Evolutionary conservation across 1,284 basidiomycete genomes (phyloP).

Genomic region (Tremellales sp.): DNA sequence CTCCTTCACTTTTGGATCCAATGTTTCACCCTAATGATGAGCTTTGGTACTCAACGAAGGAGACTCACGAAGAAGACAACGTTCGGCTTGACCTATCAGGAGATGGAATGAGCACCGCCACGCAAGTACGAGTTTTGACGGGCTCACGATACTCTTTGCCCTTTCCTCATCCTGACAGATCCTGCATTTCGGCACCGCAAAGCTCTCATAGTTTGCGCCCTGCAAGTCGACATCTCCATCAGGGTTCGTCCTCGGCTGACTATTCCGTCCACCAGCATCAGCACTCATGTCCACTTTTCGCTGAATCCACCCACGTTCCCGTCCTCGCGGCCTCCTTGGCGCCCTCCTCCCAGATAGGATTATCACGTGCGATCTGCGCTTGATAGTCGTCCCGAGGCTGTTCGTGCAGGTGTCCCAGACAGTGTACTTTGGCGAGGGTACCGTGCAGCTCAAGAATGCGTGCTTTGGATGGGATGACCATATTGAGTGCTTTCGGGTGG

Average conservation of each 20-base stretch:
- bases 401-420: conserved; percentile 62
- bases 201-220: conserved; percentile 68
- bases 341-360: conserved; percentile 74
- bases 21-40: conserved; percentile 62
- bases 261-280: conserved; percentile 18
- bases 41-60: background rate
- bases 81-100: conserved; percentile 63
- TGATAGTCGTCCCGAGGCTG: conserved; percentile 70
- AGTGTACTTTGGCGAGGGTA: conserved; percentile 75
- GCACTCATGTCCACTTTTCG: background rate
- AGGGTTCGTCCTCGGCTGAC: conserved; percentile 73
- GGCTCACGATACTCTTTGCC: conserved; percentile 49
- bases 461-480: background rate
- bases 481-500: conserved; percentile 64
- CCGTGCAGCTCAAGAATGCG: conserved; percentile 82
- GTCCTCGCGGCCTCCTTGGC: conserved; percentile 63
- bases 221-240: conserved; percentile 88
- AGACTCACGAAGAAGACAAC: conserved; percentile 67
- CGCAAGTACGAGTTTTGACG: conserved; percentile 49
- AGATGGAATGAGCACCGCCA: background rate
- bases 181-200: conserved; percentile 72
- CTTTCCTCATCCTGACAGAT: conserved; percentile 58
- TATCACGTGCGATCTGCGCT: conserved; percentile 62
- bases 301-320: conserved; percentile 44
- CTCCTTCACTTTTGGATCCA: conserved; percentile 60